A percentile compares a stretch with the other conserved stretches of the same genome.
Evolutionary conservation across 805 yeast genomes (phyloP).

Genomic region (Naumovozyma dairenensis): DNA sequence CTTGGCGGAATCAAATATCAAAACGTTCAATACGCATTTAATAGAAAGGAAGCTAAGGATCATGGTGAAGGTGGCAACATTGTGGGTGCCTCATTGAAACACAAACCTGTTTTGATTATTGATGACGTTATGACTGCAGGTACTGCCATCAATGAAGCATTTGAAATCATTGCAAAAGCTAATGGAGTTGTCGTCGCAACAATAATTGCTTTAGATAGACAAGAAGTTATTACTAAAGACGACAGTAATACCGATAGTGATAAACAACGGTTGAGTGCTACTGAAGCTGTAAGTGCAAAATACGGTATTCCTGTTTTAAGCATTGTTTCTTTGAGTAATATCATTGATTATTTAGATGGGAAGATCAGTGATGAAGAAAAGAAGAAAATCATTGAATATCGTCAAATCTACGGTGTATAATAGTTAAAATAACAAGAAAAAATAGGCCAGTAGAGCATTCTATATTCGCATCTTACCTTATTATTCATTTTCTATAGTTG

Average conservation of each 20-base stretch:
- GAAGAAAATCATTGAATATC: constrained; percentile 48
- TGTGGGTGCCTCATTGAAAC: constrained; percentile 72
- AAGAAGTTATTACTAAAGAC: constrained; percentile 70
- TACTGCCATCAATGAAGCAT: constrained; percentile 93
- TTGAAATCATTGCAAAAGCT: constrained; percentile 59
- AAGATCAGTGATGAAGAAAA: constrained; percentile 51
- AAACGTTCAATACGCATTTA: constrained; percentile 78
- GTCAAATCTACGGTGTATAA: constrained; percentile 31
- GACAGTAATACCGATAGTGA: no score
- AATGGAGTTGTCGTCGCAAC: constrained; percentile 73
- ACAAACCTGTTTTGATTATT: constrained; percentile 69
- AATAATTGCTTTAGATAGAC: constrained; percentile 89
- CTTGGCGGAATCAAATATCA: constrained; percentile 72
- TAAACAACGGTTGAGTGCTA: constrained; percentile 49
- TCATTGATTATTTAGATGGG: constrained; percentile 50
- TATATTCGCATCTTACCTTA: no score
- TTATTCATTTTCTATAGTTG: no score
- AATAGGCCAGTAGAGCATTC: no score
- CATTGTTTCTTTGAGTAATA: constrained; percentile 68
- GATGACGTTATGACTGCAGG: constrained; percentile 99
- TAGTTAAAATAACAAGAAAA: no score
- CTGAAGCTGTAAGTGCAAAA: constrained; percentile 63
- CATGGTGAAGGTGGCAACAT: constrained; percentile 97
- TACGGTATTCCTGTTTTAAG: constrained; percentile 76
- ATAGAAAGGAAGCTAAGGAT: constrained; percentile 92